Evolutionary conservation across 2,329 filamentous ascomycete genomes (phyloP).

Genomic region (Colletotrichum tropicicola): DNA sequence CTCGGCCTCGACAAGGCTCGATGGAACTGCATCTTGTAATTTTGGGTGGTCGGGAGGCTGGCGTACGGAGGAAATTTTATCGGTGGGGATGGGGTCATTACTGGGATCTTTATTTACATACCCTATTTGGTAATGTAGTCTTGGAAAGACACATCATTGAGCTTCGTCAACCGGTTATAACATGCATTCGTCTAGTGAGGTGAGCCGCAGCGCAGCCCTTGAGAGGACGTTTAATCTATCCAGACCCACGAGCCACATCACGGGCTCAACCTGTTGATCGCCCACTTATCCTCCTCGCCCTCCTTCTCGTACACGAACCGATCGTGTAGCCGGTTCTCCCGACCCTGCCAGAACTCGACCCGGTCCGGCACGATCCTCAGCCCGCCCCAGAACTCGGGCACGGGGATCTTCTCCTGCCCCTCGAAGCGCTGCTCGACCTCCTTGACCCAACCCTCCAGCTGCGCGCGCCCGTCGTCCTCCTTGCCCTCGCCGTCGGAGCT

Average conservation of each 20-base stretch:
- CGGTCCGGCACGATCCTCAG: slow-evolving; percentile 84
- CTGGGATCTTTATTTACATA: slow-evolving; percentile 9
- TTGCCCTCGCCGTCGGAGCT: slow-evolving; percentile 41
- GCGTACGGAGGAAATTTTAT: slow-evolving; percentile 7
- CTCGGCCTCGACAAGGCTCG: slow-evolving; percentile 15
- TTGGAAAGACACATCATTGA: slow-evolving; percentile 1
- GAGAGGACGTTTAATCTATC: no score
- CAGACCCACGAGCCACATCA: slow-evolving; percentile 45
- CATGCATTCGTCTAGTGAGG: background rate
- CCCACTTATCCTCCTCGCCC: slow-evolving; percentile 63
- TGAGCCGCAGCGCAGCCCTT: no score
- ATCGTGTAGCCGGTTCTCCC: slow-evolving; percentile 90
- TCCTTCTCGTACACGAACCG: slow-evolving; percentile 84
- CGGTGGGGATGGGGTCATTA: background rate
- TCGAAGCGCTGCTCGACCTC: slow-evolving; percentile 82
- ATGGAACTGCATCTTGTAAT: slow-evolving; percentile 26
- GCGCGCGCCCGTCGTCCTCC: slow-evolving; percentile 71
- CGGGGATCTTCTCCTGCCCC: slow-evolving; percentile 80
- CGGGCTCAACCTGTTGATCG: slow-evolving; percentile 78
- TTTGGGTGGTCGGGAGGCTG: slow-evolving; percentile 8
- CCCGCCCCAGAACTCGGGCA: slow-evolving; percentile 95
- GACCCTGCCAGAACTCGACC: slow-evolving; percentile 96
- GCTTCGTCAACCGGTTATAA: background rate
- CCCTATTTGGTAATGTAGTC: slow-evolving; percentile 28
- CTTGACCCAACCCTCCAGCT: slow-evolving; percentile 80